Percentiles rank a stretch among this genome's conserved stretches.
These are phyloP conservation scores for Nannizzia gypsea DNA, from an alignment of 2,329 filamentous ascomycete genomes.

Conservation along the genomic window DNA sequence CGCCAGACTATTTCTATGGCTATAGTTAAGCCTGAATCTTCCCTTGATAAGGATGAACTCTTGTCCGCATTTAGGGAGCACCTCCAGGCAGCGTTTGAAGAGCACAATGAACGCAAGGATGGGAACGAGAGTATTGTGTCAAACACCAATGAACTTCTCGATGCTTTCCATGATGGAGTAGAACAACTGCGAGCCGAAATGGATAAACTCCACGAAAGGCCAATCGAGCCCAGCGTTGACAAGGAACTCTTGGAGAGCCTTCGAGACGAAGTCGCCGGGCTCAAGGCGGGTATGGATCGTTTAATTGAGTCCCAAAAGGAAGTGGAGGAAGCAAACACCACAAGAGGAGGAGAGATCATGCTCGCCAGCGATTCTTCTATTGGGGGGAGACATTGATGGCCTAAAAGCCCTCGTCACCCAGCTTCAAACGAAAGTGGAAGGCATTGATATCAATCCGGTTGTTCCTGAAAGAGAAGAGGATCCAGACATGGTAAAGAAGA, in stretches of 20 bases:
- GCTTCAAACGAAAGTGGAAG: constrained; percentile 72
- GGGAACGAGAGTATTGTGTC: constrained; percentile 42
- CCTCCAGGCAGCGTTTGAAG: constrained; percentile 36
- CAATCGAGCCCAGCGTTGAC: constrained; percentile 68
- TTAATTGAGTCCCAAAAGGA: constrained; percentile 49
- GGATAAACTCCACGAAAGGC: constrained; percentile 61
- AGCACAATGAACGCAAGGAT: constrained; percentile 43
- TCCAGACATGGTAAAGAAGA: constrained; percentile 35
- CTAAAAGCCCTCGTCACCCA: constrained; percentile 74
- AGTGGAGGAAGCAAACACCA: constrained; percentile 40
- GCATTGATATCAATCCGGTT: constrained; percentile 49
- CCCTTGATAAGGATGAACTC: constrained; percentile 52
- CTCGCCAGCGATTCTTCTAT: constrained; percentile 44
- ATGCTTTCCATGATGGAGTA: constrained; percentile 56
- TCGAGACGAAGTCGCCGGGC: constrained; percentile 63
- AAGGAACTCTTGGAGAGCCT: constrained; percentile 84
- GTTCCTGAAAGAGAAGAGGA: constrained; percentile 28
- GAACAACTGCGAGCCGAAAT: constrained; percentile 66
- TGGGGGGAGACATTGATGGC: constrained; percentile 64
- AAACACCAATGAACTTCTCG: constrained; percentile 47
- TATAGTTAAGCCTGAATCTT: constrained; percentile 37
- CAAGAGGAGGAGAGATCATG: constrained; percentile 45
- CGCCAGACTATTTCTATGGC: constrained; percentile 46
- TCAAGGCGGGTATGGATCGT: constrained; percentile 66
- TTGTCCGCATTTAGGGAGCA: constrained; percentile 41